phyloP scores from a whole-genome alignment of 768 basidiomycete species.

The Harrya chromipes region DNA sequence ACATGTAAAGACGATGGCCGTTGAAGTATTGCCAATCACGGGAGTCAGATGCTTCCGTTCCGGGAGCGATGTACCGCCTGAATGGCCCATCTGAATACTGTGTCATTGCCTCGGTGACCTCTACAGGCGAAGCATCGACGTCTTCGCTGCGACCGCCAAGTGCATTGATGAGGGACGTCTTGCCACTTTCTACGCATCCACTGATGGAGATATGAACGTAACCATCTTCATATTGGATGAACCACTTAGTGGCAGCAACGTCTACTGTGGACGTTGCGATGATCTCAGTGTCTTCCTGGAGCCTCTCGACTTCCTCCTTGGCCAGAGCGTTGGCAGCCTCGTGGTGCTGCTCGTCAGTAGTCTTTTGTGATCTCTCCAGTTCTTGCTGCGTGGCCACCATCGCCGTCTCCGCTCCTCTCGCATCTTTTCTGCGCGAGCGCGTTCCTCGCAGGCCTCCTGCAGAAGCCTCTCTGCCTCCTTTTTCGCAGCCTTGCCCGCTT shows the following conservation, averaged over 20 bases:
- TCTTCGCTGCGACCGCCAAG: constrained; percentile 28
- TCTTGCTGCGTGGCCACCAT: constrained; percentile 11
- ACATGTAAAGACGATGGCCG: constrained; percentile 21
- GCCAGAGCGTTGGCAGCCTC: constrained; percentile 16
- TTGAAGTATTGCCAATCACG: constrained; percentile 24
- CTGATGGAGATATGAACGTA: constrained; percentile 34
- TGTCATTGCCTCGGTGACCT: constrained; percentile 15
- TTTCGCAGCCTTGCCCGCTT: constrained; percentile 1
- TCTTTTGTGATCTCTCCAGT: constrained; percentile 1
- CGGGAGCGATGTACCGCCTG: constrained; percentile 23
- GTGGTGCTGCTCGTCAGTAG: too few species aligned
- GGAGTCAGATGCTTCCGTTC: constrained; percentile 15
- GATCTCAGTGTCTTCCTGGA: constrained; percentile 15
- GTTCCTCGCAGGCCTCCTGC: constrained; percentile 13
- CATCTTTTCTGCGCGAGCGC: constrained; percentile 6
- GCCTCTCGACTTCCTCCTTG: constrained; percentile 12
- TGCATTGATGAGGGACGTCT: constrained; percentile 38
- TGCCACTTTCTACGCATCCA: constrained; percentile 34
- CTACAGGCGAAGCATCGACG: constrained; percentile 13
- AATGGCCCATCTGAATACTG: constrained; percentile 16
- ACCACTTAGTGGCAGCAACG: constrained; percentile 12
- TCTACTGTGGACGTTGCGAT: constrained; percentile 13
- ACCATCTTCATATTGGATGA: constrained; percentile 24
- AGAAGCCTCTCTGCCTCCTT: constrained; percentile 16
- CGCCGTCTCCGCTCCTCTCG: constrained; percentile 18